phyloP scores from a whole-genome alignment of 352 stramenopile genomes.

The Pythium apleroticum region DNA sequence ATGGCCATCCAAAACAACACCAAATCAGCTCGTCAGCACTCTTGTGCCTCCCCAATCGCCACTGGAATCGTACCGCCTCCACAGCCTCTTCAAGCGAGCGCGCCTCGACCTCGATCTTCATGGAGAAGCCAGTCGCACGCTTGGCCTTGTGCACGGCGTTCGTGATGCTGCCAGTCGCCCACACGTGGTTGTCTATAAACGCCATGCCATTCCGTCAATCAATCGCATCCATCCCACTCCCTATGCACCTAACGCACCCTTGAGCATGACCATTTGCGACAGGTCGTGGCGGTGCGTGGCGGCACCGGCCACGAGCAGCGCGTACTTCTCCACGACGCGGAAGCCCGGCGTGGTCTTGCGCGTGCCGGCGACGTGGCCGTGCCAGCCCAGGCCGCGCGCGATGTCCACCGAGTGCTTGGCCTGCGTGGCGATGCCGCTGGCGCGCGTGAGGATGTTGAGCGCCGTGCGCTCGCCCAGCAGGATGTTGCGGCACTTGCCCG shows the following conservation, averaged over 20 bases:
- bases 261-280: constrained; percentile 99
- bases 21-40: background rate
- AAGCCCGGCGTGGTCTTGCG: constrained; percentile 99
- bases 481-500: constrained; percentile 93
- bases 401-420: constrained; percentile 65
- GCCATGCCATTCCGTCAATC: background rate
- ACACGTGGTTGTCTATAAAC: constrained; percentile 99
- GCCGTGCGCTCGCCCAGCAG: constrained; percentile 96
- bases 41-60: background rate
- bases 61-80: constrained; percentile 78
- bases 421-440: constrained; percentile 94
- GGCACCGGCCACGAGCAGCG: constrained; percentile 94
- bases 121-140: constrained; percentile 93
- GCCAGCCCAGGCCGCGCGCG: constrained; percentile 78
- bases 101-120: constrained; percentile 99
- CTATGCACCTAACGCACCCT: constrained; percentile 45
- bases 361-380: constrained; percentile 95
- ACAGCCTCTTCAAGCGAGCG: constrained; percentile 92
- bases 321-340: constrained; percentile 98
- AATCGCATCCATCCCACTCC: background rate
- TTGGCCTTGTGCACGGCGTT: constrained; percentile 93
- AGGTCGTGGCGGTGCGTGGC: constrained; percentile 95
- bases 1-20: background rate
- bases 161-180: constrained; percentile 93
- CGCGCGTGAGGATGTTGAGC: constrained; percentile 96